These are phyloP conservation scores for Whalleya microplaca DNA, from an alignment of 2,329 filamentous ascomycete species.

Conservation along the genomic window DNA sequence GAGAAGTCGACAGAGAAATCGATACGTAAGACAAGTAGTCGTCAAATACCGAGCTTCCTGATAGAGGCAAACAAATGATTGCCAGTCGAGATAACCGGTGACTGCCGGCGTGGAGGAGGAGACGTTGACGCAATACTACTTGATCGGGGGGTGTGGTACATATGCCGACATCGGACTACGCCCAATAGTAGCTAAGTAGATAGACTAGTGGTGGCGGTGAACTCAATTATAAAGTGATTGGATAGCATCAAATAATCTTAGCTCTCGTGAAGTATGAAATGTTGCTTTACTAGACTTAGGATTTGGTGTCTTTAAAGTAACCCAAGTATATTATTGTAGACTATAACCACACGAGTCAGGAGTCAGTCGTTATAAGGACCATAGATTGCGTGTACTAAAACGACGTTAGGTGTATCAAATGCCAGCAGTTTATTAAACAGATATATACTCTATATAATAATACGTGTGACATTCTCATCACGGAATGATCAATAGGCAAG, in stretches of 20 bases:
- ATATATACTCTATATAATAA: neutral
- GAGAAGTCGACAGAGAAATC: neutral
- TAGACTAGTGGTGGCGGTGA: neutral
- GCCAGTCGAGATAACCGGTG: constrained; percentile 1
- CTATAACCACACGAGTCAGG: too few relatives aligned
- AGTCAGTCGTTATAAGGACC: too few relatives aligned
- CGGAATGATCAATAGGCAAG: neutral
- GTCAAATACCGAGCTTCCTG: neutral
- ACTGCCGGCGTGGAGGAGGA: constrained; percentile 14
- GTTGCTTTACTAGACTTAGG: neutral
- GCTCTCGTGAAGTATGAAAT: neutral
- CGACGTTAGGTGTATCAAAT: neutral
- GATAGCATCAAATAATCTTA: neutral
- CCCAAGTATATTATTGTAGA: too few relatives aligned
- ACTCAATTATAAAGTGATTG: neutral
- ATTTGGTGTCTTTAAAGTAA: too few relatives aligned
- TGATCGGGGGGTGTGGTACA: neutral
- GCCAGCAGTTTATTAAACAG: neutral
- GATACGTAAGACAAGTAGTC: neutral
- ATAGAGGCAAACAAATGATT: constrained; percentile 1
- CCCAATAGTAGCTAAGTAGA: neutral
- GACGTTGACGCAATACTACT: neutral
- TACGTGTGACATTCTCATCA: neutral
- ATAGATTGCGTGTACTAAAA: neutral
- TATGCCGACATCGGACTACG: constrained; percentile 16